A percentile compares a stretch with the other conserved stretches of the same genome.
These are phyloP conservation scores for Microthyrium microscopicum DNA, from an alignment of 2,329 filamentous ascomycete genomes.

Conservation along the genomic window DNA sequence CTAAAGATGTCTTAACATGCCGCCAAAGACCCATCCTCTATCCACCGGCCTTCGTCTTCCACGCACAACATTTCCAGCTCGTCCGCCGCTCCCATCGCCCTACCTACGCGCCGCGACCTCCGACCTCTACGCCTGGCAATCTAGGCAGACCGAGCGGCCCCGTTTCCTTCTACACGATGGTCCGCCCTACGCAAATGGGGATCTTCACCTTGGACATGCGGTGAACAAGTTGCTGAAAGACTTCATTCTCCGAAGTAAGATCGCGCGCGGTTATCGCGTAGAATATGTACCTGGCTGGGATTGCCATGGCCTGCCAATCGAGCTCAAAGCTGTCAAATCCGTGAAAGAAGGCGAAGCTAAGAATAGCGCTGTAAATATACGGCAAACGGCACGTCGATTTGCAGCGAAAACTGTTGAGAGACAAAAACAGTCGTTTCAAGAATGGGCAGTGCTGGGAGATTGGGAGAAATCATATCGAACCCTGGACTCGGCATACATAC, in stretches of 20 bases:
- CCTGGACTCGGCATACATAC: conserved; percentile 61
- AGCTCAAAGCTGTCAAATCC: conserved; percentile 74
- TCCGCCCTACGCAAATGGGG: conserved; percentile 89
- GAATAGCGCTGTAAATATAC: conserved; percentile 35
- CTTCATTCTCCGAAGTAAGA: conserved; percentile 66
- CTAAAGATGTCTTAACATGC: too few species aligned
- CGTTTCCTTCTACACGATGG: conserved; percentile 85
- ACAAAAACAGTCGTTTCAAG: conserved; percentile 58
- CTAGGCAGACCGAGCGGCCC: conserved; percentile 21
- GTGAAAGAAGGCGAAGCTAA: conserved; percentile 23
- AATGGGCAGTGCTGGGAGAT: conserved; percentile 64
- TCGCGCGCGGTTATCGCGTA: conserved; percentile 61
- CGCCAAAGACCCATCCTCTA: too few species aligned
- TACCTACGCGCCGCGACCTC: conserved; percentile 69
- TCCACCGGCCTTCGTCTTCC: conserved; percentile 31
- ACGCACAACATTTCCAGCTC: conserved; percentile 31
- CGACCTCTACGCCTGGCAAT: conserved; percentile 82
- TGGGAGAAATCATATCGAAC: conserved; percentile 66
- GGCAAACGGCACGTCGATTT: conserved; percentile 46
- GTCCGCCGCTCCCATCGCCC: conserved; percentile 19
- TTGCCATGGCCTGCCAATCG: conserved; percentile 91
- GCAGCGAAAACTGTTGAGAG: conserved; percentile 51
- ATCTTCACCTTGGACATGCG: conserved; percentile 81
- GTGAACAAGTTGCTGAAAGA: conserved; percentile 97
- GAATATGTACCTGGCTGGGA: conserved; percentile 90